These are phyloP conservation scores for Cordia subcordata DNA, from an alignment of 257 asterid genomes.

Conservation along the genomic window DNA sequence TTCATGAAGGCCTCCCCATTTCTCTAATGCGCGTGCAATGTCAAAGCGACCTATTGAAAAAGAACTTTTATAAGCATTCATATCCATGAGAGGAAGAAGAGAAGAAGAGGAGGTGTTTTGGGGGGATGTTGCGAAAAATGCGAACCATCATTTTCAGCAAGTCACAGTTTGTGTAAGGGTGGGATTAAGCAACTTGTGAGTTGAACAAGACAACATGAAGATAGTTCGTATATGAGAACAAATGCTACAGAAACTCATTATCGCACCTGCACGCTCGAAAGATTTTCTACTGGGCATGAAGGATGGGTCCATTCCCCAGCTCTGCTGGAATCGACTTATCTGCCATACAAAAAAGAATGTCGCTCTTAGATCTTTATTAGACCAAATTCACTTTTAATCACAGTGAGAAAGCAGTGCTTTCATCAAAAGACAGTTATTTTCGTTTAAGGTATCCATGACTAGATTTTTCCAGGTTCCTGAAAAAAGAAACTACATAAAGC, in stretches of 20 bases:
- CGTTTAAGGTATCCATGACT: too few species aligned
- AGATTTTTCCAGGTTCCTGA: too few species aligned
- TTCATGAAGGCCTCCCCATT: constrained; percentile 98
- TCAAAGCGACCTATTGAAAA: constrained; percentile 61
- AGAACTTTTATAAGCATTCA: not conserved
- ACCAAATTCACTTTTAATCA: not conserved
- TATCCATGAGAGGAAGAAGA: not conserved
- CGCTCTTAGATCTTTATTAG: not conserved
- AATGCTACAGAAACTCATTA: not conserved
- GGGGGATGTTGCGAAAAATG: too few species aligned
- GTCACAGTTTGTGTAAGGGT: too few species aligned
- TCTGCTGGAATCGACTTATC: constrained; percentile 82
- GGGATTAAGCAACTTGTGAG: too few species aligned
- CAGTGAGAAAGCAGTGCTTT: not conserved
- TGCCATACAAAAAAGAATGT: constrained; percentile 19
- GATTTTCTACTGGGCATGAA: constrained; percentile 96
- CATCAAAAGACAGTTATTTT: not conserved
- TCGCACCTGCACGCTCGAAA: constrained; percentile 86
- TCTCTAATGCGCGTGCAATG: constrained; percentile 91
- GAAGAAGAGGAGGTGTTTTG: too few species aligned
- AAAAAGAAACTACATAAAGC: too few species aligned
- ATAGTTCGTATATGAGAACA: too few species aligned
- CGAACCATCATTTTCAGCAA: too few species aligned
- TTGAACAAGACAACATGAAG: too few species aligned
- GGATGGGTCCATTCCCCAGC: constrained; percentile 93